Evolutionary conservation across 1,284 basidiomycete genomes (phyloP).

Genomic region (Meripilus lineatus): DNA sequence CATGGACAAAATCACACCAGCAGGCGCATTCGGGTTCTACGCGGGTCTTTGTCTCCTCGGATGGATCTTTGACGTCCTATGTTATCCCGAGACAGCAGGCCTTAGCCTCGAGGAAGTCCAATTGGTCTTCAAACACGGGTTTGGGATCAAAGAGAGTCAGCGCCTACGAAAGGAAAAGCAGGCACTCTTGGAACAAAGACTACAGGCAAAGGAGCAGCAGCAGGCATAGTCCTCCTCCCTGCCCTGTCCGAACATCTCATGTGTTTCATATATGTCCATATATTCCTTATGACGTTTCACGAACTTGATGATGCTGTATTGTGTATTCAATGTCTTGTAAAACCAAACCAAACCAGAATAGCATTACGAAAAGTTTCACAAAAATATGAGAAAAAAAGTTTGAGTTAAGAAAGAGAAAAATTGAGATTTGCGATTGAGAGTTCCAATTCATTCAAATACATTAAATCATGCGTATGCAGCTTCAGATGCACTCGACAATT

Average conservation of each 20-base stretch:
- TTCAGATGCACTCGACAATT: slow-evolving; percentile 32
- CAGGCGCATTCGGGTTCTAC: slow-evolving; percentile 80
- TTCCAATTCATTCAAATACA: slow-evolving; percentile 13
- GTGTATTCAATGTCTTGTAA: no score
- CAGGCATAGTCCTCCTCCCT: no score
- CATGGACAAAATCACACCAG: slow-evolving; percentile 71
- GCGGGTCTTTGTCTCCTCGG: slow-evolving; percentile 70
- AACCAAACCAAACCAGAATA: no score
- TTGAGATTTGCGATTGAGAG: no score
- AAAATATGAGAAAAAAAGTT: no score
- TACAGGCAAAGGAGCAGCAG: no score
- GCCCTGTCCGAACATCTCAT: no score
- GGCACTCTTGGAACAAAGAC: slow-evolving; percentile 19
- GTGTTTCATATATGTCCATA: no score
- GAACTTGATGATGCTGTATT: no score
- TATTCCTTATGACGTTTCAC: no score
- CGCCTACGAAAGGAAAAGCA: slow-evolving; percentile 40
- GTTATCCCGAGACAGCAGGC: slow-evolving; percentile 77
- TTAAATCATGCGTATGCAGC: slow-evolving; percentile 41
- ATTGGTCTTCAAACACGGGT: slow-evolving; percentile 52
- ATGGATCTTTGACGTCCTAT: slow-evolving; percentile 63
- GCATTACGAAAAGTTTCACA: no score
- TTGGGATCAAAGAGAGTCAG: slow-evolving; percentile 53
- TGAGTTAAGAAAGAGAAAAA: slow-evolving; percentile 1
- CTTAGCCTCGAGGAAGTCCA: slow-evolving; percentile 75